phyloP scores from a whole-genome alignment of 2,329 filamentous ascomycete species.

The Emmonsia crescens region DNA sequence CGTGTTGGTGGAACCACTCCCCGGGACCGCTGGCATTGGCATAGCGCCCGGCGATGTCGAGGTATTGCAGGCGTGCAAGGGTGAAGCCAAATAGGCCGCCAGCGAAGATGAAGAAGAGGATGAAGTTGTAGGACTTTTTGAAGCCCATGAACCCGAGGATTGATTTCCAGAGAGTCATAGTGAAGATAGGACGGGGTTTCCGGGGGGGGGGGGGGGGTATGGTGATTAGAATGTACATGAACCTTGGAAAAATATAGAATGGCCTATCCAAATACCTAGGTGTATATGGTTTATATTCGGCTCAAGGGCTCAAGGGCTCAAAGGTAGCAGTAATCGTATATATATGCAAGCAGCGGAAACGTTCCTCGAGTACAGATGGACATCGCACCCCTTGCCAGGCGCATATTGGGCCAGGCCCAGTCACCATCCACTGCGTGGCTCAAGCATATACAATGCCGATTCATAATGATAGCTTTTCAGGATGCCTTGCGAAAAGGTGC shows the following conservation, averaged over 20 bases:
- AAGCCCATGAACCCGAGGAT: conserved; percentile 37
- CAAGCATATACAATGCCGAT: not conserved
- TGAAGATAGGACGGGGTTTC: conserved; percentile 12
- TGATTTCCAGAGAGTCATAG: not conserved
- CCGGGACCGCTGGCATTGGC: conserved; percentile 26
- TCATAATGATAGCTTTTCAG: not conserved
- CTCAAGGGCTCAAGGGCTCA: not conserved
- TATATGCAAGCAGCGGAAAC: not conserved
- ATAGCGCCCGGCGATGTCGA: conserved; percentile 33
- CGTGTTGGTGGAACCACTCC: conserved; percentile 36
- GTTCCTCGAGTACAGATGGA: not conserved
- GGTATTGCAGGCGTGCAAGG: conserved; percentile 39
- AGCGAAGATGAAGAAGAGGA: conserved; percentile 40
- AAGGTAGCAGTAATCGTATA: not conserved
- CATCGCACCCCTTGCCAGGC: not conserved
- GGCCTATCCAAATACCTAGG: not conserved
- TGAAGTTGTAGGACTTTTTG: conserved; percentile 47
- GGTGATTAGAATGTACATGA: not conserved
- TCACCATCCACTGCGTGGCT: not conserved
- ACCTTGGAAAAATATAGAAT: not conserved
- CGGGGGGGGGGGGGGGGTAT: too few species aligned
- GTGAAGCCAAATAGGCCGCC: conserved; percentile 40
- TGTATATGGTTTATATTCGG: not conserved
- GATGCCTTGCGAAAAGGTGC: not conserved
- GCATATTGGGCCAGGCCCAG: not conserved